Conservation (phyloP, 1,284 basidiomycete species). For the Ceratobasidium sp. region DNA sequence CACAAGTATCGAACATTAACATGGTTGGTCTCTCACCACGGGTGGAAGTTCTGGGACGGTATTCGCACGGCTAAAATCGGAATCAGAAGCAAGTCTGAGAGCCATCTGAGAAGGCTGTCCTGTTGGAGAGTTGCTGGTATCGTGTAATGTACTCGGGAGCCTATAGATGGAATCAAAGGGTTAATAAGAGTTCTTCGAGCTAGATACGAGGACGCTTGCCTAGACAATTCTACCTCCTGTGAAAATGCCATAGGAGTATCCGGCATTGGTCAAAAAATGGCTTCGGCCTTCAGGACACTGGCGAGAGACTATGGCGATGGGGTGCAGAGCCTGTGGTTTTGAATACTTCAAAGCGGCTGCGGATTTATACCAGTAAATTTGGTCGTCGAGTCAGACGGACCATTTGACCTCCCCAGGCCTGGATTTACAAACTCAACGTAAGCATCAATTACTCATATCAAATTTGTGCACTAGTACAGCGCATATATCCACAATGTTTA, state of each 20-base stretch:
- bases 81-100: background rate
- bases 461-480: too few species aligned
- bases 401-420: slow-evolving; percentile 11
- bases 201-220: slow-evolving; percentile 11
- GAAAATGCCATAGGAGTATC: background rate
- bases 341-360: background rate
- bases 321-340: background rate
- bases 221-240: slow-evolving; percentile 36
- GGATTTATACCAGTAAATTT: background rate
- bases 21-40: background rate
- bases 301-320: background rate
- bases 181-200: background rate
- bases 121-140: background rate
- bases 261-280: slow-evolving; percentile 4
- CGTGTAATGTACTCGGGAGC: background rate
- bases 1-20: background rate
- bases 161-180: background rate
- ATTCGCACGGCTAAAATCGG: background rate
- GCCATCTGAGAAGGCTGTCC: slow-evolving; percentile 14
- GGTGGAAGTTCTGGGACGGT: slow-evolving; percentile 28
- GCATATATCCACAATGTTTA: too few species aligned
- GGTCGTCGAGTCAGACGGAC: slow-evolving; percentile 8
- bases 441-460: too few species aligned
- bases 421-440: background rate
- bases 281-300: background rate